phyloP scores from a whole-genome alignment of 208 protist genomes.

The Leishmania gerbilli region DNA sequence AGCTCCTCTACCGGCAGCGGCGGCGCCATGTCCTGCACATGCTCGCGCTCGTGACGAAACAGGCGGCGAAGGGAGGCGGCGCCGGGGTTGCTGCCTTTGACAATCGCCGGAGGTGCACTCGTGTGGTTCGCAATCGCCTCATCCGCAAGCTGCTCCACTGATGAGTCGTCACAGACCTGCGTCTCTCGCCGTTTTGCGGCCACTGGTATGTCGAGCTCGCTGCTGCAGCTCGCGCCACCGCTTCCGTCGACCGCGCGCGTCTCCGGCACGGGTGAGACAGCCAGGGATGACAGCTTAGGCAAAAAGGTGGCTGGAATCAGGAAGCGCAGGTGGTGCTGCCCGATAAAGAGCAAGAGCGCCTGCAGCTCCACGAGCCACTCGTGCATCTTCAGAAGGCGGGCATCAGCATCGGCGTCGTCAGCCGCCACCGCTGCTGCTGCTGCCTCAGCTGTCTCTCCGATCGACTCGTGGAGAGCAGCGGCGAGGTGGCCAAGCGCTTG shows the following conservation, averaged over 20 bases:
- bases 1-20: slow-evolving; percentile 35
- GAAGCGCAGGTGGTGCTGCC: slow-evolving; percentile 17
- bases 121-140: background rate
- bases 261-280: background rate
- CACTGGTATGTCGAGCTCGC: too few species aligned
- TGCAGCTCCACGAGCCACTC: slow-evolving; percentile 31
- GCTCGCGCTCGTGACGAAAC: slow-evolving; percentile 16
- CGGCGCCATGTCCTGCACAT: slow-evolving; percentile 34
- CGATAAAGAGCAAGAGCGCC: slow-evolving; percentile 31
- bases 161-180: background rate
- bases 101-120: background rate
- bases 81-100: background rate
- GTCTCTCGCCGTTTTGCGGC: background rate
- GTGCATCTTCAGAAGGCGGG: background rate
- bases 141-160: background rate
- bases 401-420: background rate
- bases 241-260: background rate
- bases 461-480: slow-evolving; percentile 5
- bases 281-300: background rate
- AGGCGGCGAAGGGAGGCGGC: slow-evolving; percentile 9
- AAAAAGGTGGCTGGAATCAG: slow-evolving; percentile 10
- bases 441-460: background rate
- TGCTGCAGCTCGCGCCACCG: background rate
- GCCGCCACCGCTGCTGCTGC: too few species aligned
- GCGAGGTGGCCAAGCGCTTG: slow-evolving; percentile 21